Base-by-base conservation (phyloP, 768 basidiomycete species). In the Amanita pseudoporphyria region DNA sequence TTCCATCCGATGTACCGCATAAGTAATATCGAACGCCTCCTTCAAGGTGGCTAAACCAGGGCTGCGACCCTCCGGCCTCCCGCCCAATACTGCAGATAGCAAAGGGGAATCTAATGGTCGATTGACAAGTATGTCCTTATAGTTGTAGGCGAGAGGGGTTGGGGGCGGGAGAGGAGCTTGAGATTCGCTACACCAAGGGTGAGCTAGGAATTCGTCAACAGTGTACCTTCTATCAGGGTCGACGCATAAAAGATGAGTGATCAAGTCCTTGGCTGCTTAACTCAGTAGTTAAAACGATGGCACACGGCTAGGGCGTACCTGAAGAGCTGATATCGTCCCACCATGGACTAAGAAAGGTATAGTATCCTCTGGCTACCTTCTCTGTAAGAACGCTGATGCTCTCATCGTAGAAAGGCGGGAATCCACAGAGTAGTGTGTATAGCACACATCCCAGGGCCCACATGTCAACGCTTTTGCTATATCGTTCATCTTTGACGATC, bases 391-490 rank as follows among this genome's bases (percentile, higher is more conserved):
- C 92, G 58, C 87, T 92, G 68, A 99, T 99, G 61, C 89, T 94
- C 65, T 99, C 96, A 56, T 99, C 96, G 67, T 98, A 99, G 71
- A 99, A 99, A 1, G 96, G 96, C 40, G 87, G 88, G 66, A 97
- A 96, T 46, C 96, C 96, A 59, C 96, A 98, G 16, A 99, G 81
- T 2, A 98, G 74, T 2, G 96, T 99, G 69, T 99, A 99, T 1
- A 99, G 75, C n/a, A 99, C 96, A 65, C 96, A 99, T 35, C 96
- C 96, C 32, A 99, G 70, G 2, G 96, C 96, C 96, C 96, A 99
- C 96, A 98, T 97, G 62, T 99, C 96, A 48, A 98, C 95, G 59
- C 87, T 91, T 67, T 93, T 94, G 64, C 82, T 87, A 63, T 95
- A 95, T 24, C 92, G 78, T 69, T 99, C 95, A 62, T 98, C 96